A percentile compares a stretch with the other conserved stretches of the same genome.
These are phyloP conservation scores for Populus ilicifolia DNA, from an alignment of 345 rosid genomes.

Conservation along the genomic window DNA sequence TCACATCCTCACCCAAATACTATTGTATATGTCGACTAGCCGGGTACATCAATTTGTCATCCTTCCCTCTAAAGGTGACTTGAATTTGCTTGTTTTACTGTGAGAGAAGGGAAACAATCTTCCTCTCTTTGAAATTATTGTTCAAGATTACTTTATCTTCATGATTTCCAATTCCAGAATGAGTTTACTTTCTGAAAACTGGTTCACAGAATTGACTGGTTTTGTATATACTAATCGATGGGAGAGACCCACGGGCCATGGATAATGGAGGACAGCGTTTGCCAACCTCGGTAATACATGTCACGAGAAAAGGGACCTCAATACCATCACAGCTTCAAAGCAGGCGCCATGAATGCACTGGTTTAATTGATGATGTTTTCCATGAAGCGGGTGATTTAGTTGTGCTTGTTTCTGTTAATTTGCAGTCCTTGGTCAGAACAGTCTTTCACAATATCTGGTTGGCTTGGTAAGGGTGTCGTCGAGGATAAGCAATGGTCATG, in stretches of 20 bases:
- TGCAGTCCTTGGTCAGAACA: background rate
- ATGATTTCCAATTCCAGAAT: background rate
- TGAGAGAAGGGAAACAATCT: no score
- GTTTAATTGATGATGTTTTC: constrained; percentile 16
- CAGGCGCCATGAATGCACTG: constrained; percentile 52
- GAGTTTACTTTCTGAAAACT: background rate
- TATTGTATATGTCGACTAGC: no score
- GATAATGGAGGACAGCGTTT: constrained; percentile 33
- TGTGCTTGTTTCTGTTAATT: background rate
- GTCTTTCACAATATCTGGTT: background rate
- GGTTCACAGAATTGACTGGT: background rate
- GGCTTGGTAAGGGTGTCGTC: constrained; percentile 48
- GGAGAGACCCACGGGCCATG: constrained; percentile 18
- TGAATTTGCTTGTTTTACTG: no score
- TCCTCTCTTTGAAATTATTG: constrained; percentile 9
- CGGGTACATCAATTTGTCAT: no score
- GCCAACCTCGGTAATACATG: constrained; percentile 40
- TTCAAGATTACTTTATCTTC: constrained; percentile 21
- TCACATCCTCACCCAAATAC: no score
- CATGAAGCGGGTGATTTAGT: background rate
- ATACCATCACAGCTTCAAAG: constrained; percentile 42
- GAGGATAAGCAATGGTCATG: constrained; percentile 36
- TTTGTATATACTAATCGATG: constrained; percentile 18
- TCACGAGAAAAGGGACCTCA: constrained; percentile 44
- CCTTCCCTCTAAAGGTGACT: no score